Conservation (phyloP, 768 basidiomycete genomes). For the Termitomyces sp. region DNA sequence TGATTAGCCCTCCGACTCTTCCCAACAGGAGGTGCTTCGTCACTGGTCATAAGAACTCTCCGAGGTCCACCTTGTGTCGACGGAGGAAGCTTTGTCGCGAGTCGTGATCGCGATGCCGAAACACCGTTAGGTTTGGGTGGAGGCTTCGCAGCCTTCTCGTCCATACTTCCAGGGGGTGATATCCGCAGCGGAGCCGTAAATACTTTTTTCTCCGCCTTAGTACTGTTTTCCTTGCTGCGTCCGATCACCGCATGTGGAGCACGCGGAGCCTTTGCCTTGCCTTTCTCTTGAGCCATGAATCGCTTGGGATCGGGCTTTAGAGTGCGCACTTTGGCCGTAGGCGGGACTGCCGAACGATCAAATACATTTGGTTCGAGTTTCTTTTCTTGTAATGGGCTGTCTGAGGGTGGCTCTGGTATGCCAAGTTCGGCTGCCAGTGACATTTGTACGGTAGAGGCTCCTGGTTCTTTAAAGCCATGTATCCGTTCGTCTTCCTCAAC, state of each 20-base stretch:
- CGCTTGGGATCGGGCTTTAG: constrained; percentile 26
- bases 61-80: constrained; percentile 45
- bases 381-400: constrained; percentile 52
- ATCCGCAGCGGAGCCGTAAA: constrained; percentile 14
- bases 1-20: constrained; percentile 46
- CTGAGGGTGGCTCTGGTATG: constrained; percentile 34
- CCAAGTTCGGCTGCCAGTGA: constrained; percentile 43
- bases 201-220: neutral
- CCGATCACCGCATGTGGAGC: constrained; percentile 26
- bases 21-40: constrained; percentile 48
- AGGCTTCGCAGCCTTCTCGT: constrained; percentile 13
- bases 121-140: constrained; percentile 14
- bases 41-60: constrained; percentile 62
- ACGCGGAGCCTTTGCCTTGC: constrained; percentile 25
- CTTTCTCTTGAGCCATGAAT: constrained; percentile 33
- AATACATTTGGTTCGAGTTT: constrained; percentile 30
- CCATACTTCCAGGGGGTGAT: constrained; percentile 14
- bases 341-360: constrained; percentile 4
- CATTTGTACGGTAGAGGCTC: constrained; percentile 19
- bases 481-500: constrained; percentile 30
- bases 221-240: constrained; percentile 12
- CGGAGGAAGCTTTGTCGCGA: constrained; percentile 27
- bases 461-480: constrained; percentile 18
- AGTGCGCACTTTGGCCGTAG: constrained; percentile 19
- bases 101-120: constrained; percentile 17